Percentiles rank a stretch among this genome's conserved stretches.
These are phyloP conservation scores for Penium margaritaceum DNA, from an alignment of 139 green algal species.

Conservation along the genomic window DNA sequence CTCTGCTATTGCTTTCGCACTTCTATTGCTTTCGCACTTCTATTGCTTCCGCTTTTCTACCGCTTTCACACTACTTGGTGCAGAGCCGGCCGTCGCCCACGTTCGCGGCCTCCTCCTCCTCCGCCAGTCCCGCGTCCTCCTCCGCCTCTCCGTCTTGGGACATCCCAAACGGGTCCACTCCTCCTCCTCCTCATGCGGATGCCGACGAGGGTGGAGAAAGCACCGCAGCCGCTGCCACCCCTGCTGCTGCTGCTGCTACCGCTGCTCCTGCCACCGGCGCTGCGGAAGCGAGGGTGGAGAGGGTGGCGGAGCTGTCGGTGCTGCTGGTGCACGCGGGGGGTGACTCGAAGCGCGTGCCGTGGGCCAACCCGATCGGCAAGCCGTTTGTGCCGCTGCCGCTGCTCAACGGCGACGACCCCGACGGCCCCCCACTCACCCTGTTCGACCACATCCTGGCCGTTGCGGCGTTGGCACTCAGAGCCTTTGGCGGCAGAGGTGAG, in stretches of 20 bases:
- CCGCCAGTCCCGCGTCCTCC: neutral
- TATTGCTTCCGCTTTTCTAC: too few species aligned
- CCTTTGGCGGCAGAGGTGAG: too few species aligned
- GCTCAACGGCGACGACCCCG: slow-evolving; percentile 18
- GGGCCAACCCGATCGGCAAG: slow-evolving; percentile 29
- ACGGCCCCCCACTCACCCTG: slow-evolving; percentile 28
- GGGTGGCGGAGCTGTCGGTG: too few species aligned
- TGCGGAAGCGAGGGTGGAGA: too few species aligned
- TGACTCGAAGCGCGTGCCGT: slow-evolving; percentile 44
- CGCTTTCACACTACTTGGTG: too few species aligned
- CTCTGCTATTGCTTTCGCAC: too few species aligned
- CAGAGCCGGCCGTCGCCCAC: too few species aligned
- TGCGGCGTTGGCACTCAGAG: slow-evolving; percentile 15
- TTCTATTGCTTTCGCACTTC: too few species aligned
- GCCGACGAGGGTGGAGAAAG: too few species aligned
- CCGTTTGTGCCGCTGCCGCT: slow-evolving; percentile 41
- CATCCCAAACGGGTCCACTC: neutral
- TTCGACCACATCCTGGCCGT: slow-evolving; percentile 45
- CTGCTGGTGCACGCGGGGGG: slow-evolving; percentile 44
- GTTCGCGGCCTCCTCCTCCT: too few species aligned
- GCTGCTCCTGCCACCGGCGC: neutral
- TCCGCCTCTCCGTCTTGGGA: neutral
- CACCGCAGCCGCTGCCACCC: neutral
- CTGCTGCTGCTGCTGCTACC: neutral
- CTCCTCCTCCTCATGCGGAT: neutral